Evolutionary conservation across 257 asterid species (phyloP).

Genomic region (Ligustrum vulgare): DNA sequence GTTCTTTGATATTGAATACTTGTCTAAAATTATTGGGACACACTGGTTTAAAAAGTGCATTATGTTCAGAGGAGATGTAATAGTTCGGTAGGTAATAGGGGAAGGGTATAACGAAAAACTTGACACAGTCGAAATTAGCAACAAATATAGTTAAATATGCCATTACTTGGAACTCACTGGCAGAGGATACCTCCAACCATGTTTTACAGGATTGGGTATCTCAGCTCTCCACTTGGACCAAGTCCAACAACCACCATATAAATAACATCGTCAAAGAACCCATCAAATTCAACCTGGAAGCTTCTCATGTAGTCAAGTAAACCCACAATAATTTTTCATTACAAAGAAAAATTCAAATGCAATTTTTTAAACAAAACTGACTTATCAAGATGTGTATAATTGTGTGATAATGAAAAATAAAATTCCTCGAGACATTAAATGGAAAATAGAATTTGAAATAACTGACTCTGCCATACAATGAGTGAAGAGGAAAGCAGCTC

Average conservation of each 20-base stretch:
- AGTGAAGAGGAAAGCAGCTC: not conserved
- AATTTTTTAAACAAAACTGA: conserved; percentile 17
- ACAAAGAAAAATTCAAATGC: conserved; percentile 6
- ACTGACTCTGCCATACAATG: not conserved
- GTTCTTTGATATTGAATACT: no score
- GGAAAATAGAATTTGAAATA: conserved; percentile 1
- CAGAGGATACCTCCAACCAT: conserved; percentile 25
- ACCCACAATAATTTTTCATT: conserved; percentile 56
- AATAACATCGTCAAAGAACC: conserved; percentile 71
- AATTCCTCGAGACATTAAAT: not conserved
- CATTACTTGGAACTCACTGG: conserved; percentile 88
- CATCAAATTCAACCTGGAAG: conserved; percentile 81
- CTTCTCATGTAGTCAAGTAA: conserved; percentile 89
- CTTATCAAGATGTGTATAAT: conserved; percentile 7
- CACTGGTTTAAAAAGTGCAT: not conserved
- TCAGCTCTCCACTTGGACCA: conserved; percentile 89
- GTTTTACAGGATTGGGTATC: conserved; percentile 78
- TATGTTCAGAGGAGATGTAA: not conserved
- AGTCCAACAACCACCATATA: conserved; percentile 74
- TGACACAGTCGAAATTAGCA: not conserved
- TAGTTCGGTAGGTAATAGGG: not conserved
- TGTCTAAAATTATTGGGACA: not conserved
- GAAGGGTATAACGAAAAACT: not conserved
- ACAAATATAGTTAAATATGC: not conserved
- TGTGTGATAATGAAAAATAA: not conserved